phyloP scores from a whole-genome alignment of 306 rosid species.

The Ormosia semicastrata region DNA sequence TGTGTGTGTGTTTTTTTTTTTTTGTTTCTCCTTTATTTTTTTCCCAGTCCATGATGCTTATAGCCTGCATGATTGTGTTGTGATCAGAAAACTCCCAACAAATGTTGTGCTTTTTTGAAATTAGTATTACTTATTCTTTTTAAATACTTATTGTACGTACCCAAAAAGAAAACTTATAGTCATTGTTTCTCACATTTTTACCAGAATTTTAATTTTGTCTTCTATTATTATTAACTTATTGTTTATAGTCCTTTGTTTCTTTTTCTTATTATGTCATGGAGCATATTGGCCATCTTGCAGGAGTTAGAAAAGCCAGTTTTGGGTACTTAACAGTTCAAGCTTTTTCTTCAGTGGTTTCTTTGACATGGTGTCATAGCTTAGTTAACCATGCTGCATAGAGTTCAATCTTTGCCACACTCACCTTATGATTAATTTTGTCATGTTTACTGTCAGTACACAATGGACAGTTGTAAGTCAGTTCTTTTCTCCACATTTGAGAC shows the following conservation, averaged over 20 bases:
- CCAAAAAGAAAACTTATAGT: neutral
- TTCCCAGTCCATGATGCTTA: neutral
- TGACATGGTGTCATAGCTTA: neutral
- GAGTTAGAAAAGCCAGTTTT: neutral
- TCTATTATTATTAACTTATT: neutral
- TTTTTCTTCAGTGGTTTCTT: slow-evolving; percentile 2
- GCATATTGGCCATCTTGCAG: neutral
- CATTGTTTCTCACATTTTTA: neutral
- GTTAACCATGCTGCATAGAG: neutral
- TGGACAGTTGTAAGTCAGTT: neutral
- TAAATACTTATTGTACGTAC: neutral
- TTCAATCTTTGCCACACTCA: neutral
- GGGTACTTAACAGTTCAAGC: neutral
- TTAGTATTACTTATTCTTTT: neutral
- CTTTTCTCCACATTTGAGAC: neutral
- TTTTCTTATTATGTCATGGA: neutral
- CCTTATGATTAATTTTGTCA: neutral
- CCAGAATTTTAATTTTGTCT: neutral
- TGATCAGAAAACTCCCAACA: neutral
- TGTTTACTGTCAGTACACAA: neutral
- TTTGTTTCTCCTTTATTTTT: neutral
- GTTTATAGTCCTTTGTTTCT: neutral
- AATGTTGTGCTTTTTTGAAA: neutral
- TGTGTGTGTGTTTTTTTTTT: neutral
- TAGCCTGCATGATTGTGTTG: neutral